Evolutionary conservation across 306 rosid genomes (phyloP).

Genomic region (Begonia masoniana): DNA sequence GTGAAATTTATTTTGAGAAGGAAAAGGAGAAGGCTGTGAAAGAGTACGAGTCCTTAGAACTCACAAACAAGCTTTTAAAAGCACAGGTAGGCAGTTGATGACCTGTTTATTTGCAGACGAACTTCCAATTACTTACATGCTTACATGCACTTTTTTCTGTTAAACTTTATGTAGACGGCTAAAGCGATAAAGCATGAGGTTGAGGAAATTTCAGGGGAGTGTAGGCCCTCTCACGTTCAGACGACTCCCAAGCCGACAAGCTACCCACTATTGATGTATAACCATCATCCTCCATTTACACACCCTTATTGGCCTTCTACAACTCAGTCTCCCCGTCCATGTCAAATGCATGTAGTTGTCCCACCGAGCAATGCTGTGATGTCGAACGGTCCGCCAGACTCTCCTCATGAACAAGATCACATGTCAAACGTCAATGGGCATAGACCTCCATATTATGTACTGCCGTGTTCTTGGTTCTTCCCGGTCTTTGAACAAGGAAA

Average conservation of each 20-base stretch:
- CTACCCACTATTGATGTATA: slow-evolving; percentile 43
- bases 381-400: slow-evolving; percentile 27
- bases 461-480: slow-evolving; percentile 72
- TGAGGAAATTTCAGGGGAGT: slow-evolving; percentile 34
- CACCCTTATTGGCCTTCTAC: slow-evolving; percentile 69
- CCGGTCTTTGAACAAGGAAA: slow-evolving; percentile 46
- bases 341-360: slow-evolving; percentile 25
- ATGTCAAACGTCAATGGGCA: slow-evolving; percentile 18
- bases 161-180: slow-evolving; percentile 35
- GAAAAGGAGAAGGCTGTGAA: slow-evolving; percentile 68
- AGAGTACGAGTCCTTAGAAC: slow-evolving; percentile 65
- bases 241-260: slow-evolving; percentile 30
- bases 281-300: slow-evolving; percentile 44
- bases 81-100: slow-evolving; percentile 43
- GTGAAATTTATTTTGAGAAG: slow-evolving; percentile 35
- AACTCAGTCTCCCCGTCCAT: slow-evolving; percentile 29
- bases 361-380: slow-evolving; percentile 38
- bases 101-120: slow-evolving; percentile 7
- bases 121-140: slow-evolving; percentile 9
- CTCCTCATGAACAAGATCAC: slow-evolving; percentile 31
- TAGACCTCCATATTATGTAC: slow-evolving; percentile 41
- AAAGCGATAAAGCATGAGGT: slow-evolving; percentile 27
- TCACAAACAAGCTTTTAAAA: slow-evolving; percentile 59
- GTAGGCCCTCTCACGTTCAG: slow-evolving; percentile 23
- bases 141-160: slow-evolving; percentile 11